Base-by-base conservation (phyloP, 2,329 filamentous ascomycete species). In the Thermoascus crustaceus region DNA sequence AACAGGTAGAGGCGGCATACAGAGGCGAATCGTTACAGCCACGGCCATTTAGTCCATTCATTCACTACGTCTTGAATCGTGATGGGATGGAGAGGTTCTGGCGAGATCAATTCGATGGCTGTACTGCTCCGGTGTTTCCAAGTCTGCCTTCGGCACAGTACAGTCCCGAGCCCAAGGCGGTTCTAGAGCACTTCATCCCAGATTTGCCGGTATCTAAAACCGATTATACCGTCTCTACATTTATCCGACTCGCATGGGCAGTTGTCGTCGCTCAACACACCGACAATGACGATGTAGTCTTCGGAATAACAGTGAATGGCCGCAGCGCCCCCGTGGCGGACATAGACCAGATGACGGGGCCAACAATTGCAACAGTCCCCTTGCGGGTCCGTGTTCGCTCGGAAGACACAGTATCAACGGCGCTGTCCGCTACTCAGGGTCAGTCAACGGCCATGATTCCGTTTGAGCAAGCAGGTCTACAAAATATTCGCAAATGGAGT, bases 381-480 rank as follows among this genome's bases (percentile, higher is more conserved):
- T 45, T 62, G 7, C 49, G 61, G 3, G 35, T 64, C 5, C 46
- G 42, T 14, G 37, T 64, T 2, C 32, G 58, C 31, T 56, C 78
- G 4, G 62, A 69, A 27, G 51, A 59, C 2, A 63, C 78, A 4
- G 10, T 37, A 3, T 8, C 19, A n/a, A 24, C 35, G 1, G 8
- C 7, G 2, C 21, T 41, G 20, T 3, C n/a, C 4, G 7, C 8
- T 3, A 17, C 40, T 4, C 42, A 40, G 8, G 8, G 24, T 72
- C 63, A 69, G 35, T 69, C 66, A 0, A 60, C 72, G 0, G 55
- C 63, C 4, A 66, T 72, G 35, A 75, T 78, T 2, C 70, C 73
- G 0, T 71, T 76, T 45, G 73, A 81, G 55, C 76, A 82, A 49
- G 65, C 72, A 2, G 64, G 63, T 3, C 29, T 67, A 8, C 60